Conservation (phyloP, 2,329 filamentous ascomycete genomes). For the Neophaeococcomyces aloes region DNA sequence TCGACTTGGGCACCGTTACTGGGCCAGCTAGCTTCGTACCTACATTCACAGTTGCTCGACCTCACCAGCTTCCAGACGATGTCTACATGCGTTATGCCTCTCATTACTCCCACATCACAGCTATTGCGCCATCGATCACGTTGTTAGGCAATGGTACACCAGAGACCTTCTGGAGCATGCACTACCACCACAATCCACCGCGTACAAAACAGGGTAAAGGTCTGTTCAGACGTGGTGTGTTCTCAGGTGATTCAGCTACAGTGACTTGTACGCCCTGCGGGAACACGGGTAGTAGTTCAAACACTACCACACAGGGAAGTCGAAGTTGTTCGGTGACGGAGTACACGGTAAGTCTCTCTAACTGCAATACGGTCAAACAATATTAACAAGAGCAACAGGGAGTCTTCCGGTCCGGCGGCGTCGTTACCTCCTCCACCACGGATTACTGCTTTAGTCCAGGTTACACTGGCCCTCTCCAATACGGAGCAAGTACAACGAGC, state of each 20-base stretch:
- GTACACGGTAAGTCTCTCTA: constrained; percentile 15
- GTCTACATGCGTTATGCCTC: constrained; percentile 14
- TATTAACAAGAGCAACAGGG: constrained; percentile 11
- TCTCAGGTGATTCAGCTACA: constrained; percentile 15
- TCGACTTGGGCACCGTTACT: constrained; percentile 17
- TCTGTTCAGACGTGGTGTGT: constrained; percentile 17
- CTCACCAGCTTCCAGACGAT: constrained; percentile 15
- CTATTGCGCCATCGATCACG: constrained; percentile 15
- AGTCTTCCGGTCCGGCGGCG: constrained; percentile 12
- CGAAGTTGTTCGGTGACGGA: constrained; percentile 11
- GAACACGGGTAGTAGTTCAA: constrained; percentile 2
- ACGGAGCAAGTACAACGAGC: constrained; percentile 7
- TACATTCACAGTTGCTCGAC: constrained; percentile 10
- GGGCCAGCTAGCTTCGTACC: constrained; percentile 11
- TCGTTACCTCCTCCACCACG: constrained; percentile 3
- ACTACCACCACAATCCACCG: constrained; percentile 15
- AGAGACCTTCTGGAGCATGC: constrained; percentile 17
- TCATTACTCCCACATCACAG: constrained; percentile 17
- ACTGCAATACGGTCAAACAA: no score
- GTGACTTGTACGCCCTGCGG: constrained; percentile 17
- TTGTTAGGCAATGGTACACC: constrained; percentile 11
- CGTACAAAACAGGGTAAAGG: constrained; percentile 14
- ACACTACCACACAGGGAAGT: not conserved
- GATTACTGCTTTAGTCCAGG: constrained; percentile 15
- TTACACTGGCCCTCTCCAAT: constrained; percentile 13